phyloP scores from a whole-genome alignment of 768 basidiomycete species.

The Pholiota conissans region DNA sequence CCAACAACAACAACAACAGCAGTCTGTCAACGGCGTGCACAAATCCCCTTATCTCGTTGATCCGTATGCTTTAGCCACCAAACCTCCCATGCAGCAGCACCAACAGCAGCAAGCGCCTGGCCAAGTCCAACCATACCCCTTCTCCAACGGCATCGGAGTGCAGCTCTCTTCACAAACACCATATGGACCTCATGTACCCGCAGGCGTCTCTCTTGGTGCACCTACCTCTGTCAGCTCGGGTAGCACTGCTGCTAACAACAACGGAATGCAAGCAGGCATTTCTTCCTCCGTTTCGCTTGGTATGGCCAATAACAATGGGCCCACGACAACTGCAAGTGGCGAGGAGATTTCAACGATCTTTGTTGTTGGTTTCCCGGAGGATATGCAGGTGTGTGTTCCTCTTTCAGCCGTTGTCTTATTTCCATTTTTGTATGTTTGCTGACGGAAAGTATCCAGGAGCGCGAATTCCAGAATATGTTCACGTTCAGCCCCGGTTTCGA shows the following conservation, averaged over 20 bases:
- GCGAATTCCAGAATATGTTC: conserved; percentile 99
- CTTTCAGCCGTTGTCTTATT: neutral
- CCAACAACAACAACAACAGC: conserved; percentile 15
- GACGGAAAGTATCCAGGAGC: conserved; percentile 60
- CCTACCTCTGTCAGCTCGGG: conserved; percentile 15
- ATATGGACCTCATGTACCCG: conserved; percentile 67
- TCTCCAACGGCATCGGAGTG: conserved; percentile 34
- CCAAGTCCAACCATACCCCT: conserved; percentile 24
- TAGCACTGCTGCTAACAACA: conserved; percentile 5
- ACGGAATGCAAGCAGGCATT: conserved; percentile 22
- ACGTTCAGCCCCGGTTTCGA: conserved; percentile 95
- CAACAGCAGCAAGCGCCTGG: conserved; percentile 30
- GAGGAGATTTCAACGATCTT: conserved; percentile 98
- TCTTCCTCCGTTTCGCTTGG: conserved; percentile 24
- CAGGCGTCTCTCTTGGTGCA: conserved; percentile 24
- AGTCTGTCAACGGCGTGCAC: conserved; percentile 19
- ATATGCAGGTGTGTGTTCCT: conserved; percentile 80
- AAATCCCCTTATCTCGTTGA: conserved; percentile 32
- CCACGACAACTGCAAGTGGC: conserved; percentile 35
- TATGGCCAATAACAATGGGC: conserved; percentile 20
- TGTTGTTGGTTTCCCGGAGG: conserved; percentile 98
- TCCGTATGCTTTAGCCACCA: conserved; percentile 25
- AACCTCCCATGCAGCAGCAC: conserved; percentile 26
- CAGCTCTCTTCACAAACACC: conserved; percentile 74
- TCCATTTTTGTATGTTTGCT: conserved; percentile 17